A percentile compares a stretch with the other conserved stretches of the same genome.
Evolutionary conservation across 768 basidiomycete species (phyloP).

Genomic region (Lactifluus volemus): DNA sequence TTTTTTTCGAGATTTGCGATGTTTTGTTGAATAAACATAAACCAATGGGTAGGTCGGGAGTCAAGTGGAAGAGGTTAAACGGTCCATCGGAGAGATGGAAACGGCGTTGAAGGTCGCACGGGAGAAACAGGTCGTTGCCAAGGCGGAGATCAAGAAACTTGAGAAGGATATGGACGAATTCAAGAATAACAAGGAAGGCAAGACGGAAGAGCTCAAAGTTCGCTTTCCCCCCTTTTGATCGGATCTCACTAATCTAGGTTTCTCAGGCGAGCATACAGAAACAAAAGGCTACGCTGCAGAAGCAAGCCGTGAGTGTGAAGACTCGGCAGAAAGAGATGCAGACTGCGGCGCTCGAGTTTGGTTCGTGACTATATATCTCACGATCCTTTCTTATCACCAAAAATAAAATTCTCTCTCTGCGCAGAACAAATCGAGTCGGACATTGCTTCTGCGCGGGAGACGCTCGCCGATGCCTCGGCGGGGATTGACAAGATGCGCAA

Average conservation of each 20-base stretch:
- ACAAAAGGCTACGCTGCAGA: conserved; percentile 74
- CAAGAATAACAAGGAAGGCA: conserved; percentile 97
- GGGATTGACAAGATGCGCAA: conserved; percentile 13
- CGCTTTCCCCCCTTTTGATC: not conserved
- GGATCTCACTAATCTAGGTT: not conserved
- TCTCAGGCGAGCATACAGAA: conserved; percentile 66
- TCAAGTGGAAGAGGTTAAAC: conserved; percentile 68
- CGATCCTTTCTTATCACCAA: not conserved
- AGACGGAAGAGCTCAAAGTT: conserved; percentile 90
- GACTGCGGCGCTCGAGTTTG: conserved; percentile 78
- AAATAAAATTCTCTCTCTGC: not conserved
- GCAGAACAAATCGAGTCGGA: conserved; percentile 79
- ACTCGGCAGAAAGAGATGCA: conserved; percentile 85
- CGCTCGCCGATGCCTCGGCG: not conserved
- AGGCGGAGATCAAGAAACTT: conserved; percentile 74
- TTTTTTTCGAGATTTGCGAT: no score
- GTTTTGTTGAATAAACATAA: no score
- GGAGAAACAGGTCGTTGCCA: conserved; percentile 67
- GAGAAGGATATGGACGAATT: conserved; percentile 98
- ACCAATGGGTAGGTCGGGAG: conserved; percentile 54
- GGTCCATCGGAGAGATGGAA: conserved; percentile 50
- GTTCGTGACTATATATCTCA: conserved; percentile 35
- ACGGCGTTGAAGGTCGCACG: conserved; percentile 53
- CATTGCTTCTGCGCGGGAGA: conserved; percentile 30
- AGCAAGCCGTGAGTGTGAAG: conserved; percentile 76